phyloP scores from a whole-genome alignment of 805 yeast species.

The Candida wancherniae region DNA sequence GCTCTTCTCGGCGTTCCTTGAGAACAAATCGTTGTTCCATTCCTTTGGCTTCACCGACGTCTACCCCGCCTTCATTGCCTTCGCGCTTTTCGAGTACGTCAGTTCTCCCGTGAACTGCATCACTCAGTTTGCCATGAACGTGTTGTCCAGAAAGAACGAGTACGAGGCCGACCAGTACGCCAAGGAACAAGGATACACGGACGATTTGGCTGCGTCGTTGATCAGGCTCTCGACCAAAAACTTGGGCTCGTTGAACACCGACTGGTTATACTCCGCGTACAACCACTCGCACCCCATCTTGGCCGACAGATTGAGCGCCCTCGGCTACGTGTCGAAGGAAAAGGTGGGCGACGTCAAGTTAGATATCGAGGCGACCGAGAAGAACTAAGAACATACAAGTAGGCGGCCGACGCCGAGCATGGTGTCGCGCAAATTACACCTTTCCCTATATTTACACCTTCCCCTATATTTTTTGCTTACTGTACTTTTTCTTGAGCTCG shows the following conservation, averaged over 20 bases:
- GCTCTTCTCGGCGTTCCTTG: conserved; percentile 73
- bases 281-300: conserved; percentile 89
- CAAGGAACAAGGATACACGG: conserved; percentile 63
- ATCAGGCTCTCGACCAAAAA: conserved; percentile 76
- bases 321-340: conserved; percentile 46
- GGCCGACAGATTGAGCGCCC: conserved; percentile 80
- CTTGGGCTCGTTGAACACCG: conserved; percentile 82
- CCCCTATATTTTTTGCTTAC: conserved; percentile 1
- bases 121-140: conserved; percentile 60
- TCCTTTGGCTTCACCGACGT: conserved; percentile 68
- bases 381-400: background rate
- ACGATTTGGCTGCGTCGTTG: conserved; percentile 65
- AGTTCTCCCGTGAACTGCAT: conserved; percentile 72
- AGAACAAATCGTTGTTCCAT: conserved; percentile 70
- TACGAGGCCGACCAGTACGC: conserved; percentile 93
- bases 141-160: conserved; percentile 80
- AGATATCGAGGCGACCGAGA: conserved; percentile 8
- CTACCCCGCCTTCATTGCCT: conserved; percentile 77
- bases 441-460: background rate
- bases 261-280: conserved; percentile 83
- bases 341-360: conserved; percentile 27
- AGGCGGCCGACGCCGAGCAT: background rate
- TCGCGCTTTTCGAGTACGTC: conserved; percentile 71
- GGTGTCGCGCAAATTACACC: background rate
- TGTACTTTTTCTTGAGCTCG: conserved; percentile 24